These are phyloP conservation scores for Cyanophora paradoxa DNA, from an alignment of 78 protist genomes.

Conservation along the genomic window DNA sequence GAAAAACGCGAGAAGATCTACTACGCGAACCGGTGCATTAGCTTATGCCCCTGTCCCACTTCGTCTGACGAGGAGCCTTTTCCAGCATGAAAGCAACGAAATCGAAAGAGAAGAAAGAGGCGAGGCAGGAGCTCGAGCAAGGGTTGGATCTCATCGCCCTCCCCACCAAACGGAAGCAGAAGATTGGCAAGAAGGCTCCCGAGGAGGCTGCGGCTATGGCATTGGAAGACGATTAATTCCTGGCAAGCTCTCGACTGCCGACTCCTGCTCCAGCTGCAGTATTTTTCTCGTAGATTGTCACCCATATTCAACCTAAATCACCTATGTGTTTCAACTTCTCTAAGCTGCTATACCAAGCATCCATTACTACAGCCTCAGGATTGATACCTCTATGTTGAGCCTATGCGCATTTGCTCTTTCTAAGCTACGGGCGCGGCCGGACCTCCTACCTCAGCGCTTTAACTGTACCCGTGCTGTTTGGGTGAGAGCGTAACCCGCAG, in stretches of 20 bases:
- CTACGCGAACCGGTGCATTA: constrained; percentile 62
- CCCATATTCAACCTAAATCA: constrained; percentile 1
- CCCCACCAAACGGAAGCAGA: constrained; percentile 1
- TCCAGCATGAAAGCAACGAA: background rate
- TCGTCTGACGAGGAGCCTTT: no score
- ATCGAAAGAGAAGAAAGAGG: background rate
- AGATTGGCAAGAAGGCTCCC: background rate
- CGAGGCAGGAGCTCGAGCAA: background rate
- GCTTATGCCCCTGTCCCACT: background rate
- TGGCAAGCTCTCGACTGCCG: no score
- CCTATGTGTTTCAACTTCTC: background rate
- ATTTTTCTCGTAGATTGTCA: background rate
- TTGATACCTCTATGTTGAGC: background rate
- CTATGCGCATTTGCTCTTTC: no score
- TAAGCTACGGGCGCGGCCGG: no score
- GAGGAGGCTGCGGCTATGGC: background rate
- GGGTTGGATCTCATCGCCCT: constrained; percentile 4
- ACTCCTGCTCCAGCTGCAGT: no score
- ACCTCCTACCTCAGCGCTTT: no score
- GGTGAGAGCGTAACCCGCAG: no score
- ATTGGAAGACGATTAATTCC: no score
- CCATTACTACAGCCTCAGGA: constrained; percentile 5
- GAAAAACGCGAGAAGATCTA: constrained; percentile 54
- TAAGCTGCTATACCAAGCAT: constrained; percentile 4
- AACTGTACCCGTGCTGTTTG: no score